Evolutionary conservation across 2,329 filamentous ascomycete genomes (phyloP), one percentile per base, ranked within the genome.

Genomic region (Penicillium verrucosum): DNA sequence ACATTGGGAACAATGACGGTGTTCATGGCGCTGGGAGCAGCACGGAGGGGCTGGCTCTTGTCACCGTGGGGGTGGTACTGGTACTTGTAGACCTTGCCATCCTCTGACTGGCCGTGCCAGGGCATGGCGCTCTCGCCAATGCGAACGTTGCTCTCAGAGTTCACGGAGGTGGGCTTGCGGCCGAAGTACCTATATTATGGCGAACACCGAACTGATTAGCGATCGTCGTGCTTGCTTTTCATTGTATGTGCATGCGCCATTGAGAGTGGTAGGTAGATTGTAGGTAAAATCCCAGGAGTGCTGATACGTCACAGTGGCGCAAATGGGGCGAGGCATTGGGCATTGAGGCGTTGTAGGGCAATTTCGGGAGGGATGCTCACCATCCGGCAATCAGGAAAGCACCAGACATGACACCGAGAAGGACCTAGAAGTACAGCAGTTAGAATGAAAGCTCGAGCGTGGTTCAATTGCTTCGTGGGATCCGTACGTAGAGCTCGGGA

Each of bases 21-120:
- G 83, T 99, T 96, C 78, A 99, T 80, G 62, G 94, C 94, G 77
- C 90, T 96, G 65, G 94, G 94, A 60, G 94, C 94, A 71, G 97
- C 90, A 81, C 88, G 91, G 75, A 89, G 89, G 60, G 85, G 79
- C 72, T 87, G 82, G 77, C 72, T 86, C 72, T 82, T 78, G 79
- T 97, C 90, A 69, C 92, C 94, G 69, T 90, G 89, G 58, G 92
- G 92, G 81, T 90, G 85, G 80, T 91, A 91, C 77, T 86, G 82
- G 83, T 89, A 89, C 73, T 86, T 86, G 75, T 81, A 87, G 57
- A 80, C 65, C 77, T 90, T 89, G 73, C 86, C 85, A 67, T 81
- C 80, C 64, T 77, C 70, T 61, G 81, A 76, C 59, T 83, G 85
- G 59, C 83, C 83, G 78, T 99, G 89, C 94, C 94, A 99, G 62